These are phyloP conservation scores for Trichoderma gamsii DNA, from an alignment of 495 filamentous ascomycete species.

Conservation along the genomic window DNA sequence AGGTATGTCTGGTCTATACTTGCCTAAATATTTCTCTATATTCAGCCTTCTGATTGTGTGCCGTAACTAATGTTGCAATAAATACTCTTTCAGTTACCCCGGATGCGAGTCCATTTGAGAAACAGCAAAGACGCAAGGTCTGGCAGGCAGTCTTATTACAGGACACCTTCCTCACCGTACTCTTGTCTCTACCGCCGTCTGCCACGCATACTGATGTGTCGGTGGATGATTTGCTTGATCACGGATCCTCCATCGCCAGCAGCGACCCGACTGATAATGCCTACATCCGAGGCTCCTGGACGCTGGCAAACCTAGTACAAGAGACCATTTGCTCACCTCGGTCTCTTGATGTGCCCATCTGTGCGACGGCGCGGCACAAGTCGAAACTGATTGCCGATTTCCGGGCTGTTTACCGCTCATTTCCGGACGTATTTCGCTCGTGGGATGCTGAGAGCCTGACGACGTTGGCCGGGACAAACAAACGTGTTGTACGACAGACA, in stretches of 20 bases:
- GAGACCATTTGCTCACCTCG: slow-evolving; percentile 60
- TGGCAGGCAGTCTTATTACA: slow-evolving; percentile 72
- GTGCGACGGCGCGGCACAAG: slow-evolving; percentile 51
- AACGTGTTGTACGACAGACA: slow-evolving; percentile 58
- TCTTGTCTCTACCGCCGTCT: slow-evolving; percentile 62
- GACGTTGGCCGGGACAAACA: slow-evolving; percentile 44
- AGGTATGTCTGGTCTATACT: slow-evolving; percentile 26
- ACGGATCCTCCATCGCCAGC: slow-evolving; percentile 39
- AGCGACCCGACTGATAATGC: slow-evolving; percentile 53
- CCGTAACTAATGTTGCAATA: background rate
- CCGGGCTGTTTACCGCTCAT: slow-evolving; percentile 54
- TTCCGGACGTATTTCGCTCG: slow-evolving; percentile 56
- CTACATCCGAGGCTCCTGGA: slow-evolving; percentile 66
- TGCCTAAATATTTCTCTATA: background rate
- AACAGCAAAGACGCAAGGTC: slow-evolving; percentile 62
- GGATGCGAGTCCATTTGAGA: slow-evolving; percentile 53
- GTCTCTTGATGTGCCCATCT: slow-evolving; percentile 59
- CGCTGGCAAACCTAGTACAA: slow-evolving; percentile 64
- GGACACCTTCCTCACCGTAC: slow-evolving; percentile 71
- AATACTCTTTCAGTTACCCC: slow-evolving; percentile 43
- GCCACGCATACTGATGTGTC: slow-evolving; percentile 67
- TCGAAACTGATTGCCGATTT: slow-evolving; percentile 56
- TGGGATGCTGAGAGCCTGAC: slow-evolving; percentile 51
- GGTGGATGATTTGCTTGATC: slow-evolving; percentile 56
- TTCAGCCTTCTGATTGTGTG: background rate